Percentiles rank a stretch among this genome's conserved stretches.
These are phyloP conservation scores for Fraxinus pennsylvanica DNA, from an alignment of 257 asterid genomes.

Conservation along the genomic window DNA sequence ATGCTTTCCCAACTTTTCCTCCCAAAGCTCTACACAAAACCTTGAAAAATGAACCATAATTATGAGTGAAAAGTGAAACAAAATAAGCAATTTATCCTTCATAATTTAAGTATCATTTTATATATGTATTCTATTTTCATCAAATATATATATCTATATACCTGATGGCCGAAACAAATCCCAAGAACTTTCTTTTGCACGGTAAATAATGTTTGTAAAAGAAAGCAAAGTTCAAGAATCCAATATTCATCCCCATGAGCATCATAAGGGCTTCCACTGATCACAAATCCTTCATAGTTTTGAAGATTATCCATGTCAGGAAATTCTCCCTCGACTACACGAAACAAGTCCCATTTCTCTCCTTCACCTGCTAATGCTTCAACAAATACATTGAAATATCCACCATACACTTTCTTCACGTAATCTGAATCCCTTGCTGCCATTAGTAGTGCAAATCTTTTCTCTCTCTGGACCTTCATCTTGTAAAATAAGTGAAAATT, in stretches of 20 bases:
- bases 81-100: neutral
- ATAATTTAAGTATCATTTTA: neutral
- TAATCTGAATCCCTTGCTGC: slow-evolving; percentile 68
- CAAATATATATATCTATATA: neutral
- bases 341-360: slow-evolving; percentile 62
- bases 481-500: neutral
- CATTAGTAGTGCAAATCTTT: slow-evolving; percentile 50
- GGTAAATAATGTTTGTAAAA: slow-evolving; percentile 43
- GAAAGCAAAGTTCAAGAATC: slow-evolving; percentile 58
- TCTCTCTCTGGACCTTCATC: slow-evolving; percentile 40
- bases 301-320: slow-evolving; percentile 42
- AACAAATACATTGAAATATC: slow-evolving; percentile 58
- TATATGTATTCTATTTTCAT: neutral
- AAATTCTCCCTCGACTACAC: slow-evolving; percentile 63
- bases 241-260: slow-evolving; percentile 62
- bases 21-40: slow-evolving; percentile 71
- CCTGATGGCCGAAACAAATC: slow-evolving; percentile 79
- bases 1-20: slow-evolving; percentile 60
- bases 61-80: neutral
- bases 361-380: slow-evolving; percentile 55
- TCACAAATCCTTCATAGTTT: slow-evolving; percentile 57
- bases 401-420: slow-evolving; percentile 56
- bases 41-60: slow-evolving; percentile 25
- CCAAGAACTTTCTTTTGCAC: slow-evolving; percentile 77
- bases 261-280: slow-evolving; percentile 70